Evolutionary conservation across 1,284 basidiomycete genomes (phyloP), one percentile per base, ranked within the genome.

Genomic region (Leccinum fallax): DNA sequence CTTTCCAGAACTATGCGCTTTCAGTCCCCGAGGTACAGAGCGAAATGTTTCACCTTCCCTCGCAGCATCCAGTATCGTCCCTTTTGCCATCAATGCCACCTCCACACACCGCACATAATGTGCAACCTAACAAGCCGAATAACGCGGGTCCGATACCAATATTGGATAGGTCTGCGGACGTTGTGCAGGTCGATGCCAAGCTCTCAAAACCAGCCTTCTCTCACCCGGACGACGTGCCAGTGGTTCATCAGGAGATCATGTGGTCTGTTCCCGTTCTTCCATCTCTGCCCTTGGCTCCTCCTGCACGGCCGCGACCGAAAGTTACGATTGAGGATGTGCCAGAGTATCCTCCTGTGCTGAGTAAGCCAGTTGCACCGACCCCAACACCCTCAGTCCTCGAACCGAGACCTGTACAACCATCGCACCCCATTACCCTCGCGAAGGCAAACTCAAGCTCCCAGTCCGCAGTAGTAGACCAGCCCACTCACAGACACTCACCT

Each of bases 241-340:
- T 43, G 26, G 57, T 19, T 21, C 58, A 64, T 51, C 67, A 71
- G 36, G 62, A 69, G 21, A 56, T 60, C 9, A 55, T 61, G 36
- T 58, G 46, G 16, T 38, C 62, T 53, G 24, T 58, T 49, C 36
- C 64, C 5, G 32, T 56, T 52, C 43, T 58, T 51, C 57, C 69
- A 8, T 54, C 60, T 19, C 66, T 65, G 21, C 58, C 65, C 19
- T 60, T 54, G n/a, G 53, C 48, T 28, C 55, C 59, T 26, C 21
- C 56, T 48, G 53, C 63, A 51, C 60, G 53, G 49, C 19, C 55
- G 19, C 73, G 72, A 59, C 68, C 66, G 38, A 77, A 70, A 59
- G 73, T 71, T 55, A 75, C 69, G 5, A 49, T 77, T 4, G 75
- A 77, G 55, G 73, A 74, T 51, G 65, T 69, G 13, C 51, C 67